Evolutionary conservation across 2,329 filamentous ascomycete species (phyloP), one percentile per base, ranked within the genome.

Genomic region (Cadophora malorum): DNA sequence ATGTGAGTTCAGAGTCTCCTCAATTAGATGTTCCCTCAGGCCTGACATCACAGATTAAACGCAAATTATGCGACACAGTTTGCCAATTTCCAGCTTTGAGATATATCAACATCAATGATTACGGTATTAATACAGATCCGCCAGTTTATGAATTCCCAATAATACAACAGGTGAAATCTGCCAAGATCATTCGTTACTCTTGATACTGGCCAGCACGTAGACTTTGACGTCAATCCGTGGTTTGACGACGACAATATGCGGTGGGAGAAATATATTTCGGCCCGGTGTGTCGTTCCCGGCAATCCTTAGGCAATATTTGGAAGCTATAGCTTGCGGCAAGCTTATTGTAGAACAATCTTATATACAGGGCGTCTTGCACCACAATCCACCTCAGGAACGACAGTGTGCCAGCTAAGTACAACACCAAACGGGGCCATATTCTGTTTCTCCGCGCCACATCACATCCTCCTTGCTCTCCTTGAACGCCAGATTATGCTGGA

Each of bases 381-480:
- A 59, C 16, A 8, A 2, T 59, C 21, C 56, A 16, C 33, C 7
- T 7, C n/a, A 4, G 38, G 33, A 41, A n/a, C 2, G 12, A 25
- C 14, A 28, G 21, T 19, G 19, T 35, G 45, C 1, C 12, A 59
- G 21, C 56, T 59, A 59, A 45, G 21, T 59, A 59, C 56, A 59
- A 28, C 12, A 59, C 4, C 41, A 9, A 41, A 19, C 33, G 5
- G 2, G 9, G 21, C 14, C 16, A 38, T 38, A 28, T 2, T 2
- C 6, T 12, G 1, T 16, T 5, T 19, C 12, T 19, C 41, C 41
- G 16, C 16, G 41, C 16, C 41, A 45, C 16, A 45, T 45, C 41
- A 23, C 9, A 38, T 41, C 33, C 2, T 23, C 35, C 2, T 21
- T 41, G 5, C 41, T 25, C 56, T 25, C 21, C 8, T 8, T 25